Percentiles rank a stretch among this genome's conserved stretches.
phyloP scores from a whole-genome alignment of 2,329 filamentous ascomycete species.

The Huntiella omanensis region DNA sequence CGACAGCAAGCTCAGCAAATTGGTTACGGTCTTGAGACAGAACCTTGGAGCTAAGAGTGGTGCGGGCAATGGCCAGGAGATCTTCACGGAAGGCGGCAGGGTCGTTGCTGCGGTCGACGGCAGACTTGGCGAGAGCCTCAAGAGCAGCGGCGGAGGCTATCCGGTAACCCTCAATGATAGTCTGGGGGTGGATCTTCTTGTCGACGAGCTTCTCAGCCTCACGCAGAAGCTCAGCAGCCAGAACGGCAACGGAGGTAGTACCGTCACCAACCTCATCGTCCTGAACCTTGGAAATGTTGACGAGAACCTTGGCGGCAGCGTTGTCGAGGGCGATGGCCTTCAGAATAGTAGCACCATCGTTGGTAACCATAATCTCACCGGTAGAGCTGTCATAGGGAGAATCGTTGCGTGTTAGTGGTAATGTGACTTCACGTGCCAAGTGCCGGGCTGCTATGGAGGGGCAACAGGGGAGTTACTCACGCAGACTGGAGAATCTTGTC shows the following conservation, averaged over 20 bases:
- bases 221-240: slow-evolving; percentile 83
- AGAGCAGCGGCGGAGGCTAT: slow-evolving; percentile 88
- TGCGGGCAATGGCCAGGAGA: slow-evolving; percentile 74
- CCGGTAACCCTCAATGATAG: slow-evolving; percentile 96
- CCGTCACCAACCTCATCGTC: slow-evolving; percentile 97
- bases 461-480: slow-evolving; percentile 33
- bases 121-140: slow-evolving; percentile 61
- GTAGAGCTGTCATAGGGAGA: slow-evolving; percentile 46
- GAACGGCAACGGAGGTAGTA: slow-evolving; percentile 90
- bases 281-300: slow-evolving; percentile 98
- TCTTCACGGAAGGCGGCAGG: slow-evolving; percentile 74
- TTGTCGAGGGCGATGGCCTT: slow-evolving; percentile 98
- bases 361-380: slow-evolving; percentile 94
- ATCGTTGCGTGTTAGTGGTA: slow-evolving; percentile 8
- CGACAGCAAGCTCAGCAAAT: slow-evolving; percentile 74
- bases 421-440: neutral
- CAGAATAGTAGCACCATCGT: slow-evolving; percentile 94
- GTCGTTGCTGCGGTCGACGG: slow-evolving; percentile 78
- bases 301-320: slow-evolving; percentile 89
- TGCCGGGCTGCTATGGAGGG: neutral
- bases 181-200: slow-evolving; percentile 98
- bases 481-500: slow-evolving; percentile 95
- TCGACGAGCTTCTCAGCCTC: slow-evolving; percentile 95
- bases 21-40: slow-evolving; percentile 84
- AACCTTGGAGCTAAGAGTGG: slow-evolving; percentile 93